Evolutionary conservation across 805 yeast genomes (phyloP).

Genomic region (Barnettozyma populi): DNA sequence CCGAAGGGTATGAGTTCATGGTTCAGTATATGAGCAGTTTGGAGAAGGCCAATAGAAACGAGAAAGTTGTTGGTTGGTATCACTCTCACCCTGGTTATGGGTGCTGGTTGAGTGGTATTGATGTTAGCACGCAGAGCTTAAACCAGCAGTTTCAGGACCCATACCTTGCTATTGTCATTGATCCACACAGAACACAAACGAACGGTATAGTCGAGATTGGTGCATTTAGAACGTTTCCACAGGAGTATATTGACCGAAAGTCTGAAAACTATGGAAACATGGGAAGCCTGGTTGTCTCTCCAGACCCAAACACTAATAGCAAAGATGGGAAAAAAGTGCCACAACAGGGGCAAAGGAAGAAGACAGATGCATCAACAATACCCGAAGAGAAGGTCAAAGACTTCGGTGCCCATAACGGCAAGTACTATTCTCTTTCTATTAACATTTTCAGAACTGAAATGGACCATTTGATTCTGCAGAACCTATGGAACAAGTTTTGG

Average conservation of each 20-base stretch:
- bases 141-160: constrained; percentile 92
- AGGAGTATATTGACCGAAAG: constrained; percentile 21
- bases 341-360: constrained; percentile 1
- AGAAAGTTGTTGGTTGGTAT: constrained; percentile 93
- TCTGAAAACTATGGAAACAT: constrained; percentile 4
- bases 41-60: constrained; percentile 45
- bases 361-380: constrained; percentile 16
- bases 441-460: constrained; percentile 48
- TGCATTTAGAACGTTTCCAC: constrained; percentile 72
- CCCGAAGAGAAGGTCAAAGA: constrained; percentile 54
- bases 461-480: constrained; percentile 43
- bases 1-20: constrained; percentile 94
- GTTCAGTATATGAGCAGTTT: constrained; percentile 65
- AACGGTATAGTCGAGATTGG: constrained; percentile 77
- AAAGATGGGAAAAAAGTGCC: background rate
- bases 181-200: constrained; percentile 62
- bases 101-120: constrained; percentile 92
- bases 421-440: constrained; percentile 62
- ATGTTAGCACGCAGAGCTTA: constrained; percentile 80
- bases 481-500: constrained; percentile 44
- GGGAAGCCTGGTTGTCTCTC: constrained; percentile 13
- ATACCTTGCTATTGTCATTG: constrained; percentile 81
- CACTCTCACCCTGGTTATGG: constrained; percentile 99
- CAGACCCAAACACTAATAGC: constrained; percentile 8
- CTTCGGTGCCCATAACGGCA: constrained; percentile 65